phyloP scores from a whole-genome alignment of 139 green algal genomes.

The Coelastrella sp. region DNA sequence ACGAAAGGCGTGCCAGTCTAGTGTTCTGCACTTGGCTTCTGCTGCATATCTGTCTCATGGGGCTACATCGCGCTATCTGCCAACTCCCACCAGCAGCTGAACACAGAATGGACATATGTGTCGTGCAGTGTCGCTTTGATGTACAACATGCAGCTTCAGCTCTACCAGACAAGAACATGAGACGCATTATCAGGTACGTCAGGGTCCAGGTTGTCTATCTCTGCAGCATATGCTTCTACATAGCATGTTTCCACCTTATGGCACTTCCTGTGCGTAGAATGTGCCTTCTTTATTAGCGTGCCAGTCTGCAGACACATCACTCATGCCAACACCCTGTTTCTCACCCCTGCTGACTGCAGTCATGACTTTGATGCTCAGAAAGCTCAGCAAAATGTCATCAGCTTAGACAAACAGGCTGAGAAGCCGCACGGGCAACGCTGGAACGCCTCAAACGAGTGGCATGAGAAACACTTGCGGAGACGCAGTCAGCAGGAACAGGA shows the following conservation, averaged over 20 bases:
- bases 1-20: neutral
- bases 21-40: neutral
- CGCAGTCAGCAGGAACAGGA: constrained; percentile 1
- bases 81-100: neutral
- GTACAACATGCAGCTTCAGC: neutral
- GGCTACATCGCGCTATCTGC: neutral
- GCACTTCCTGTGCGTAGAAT: too few species aligned
- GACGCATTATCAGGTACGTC: constrained; percentile 40
- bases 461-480: neutral
- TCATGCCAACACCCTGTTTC: too few species aligned
- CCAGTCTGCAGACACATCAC: too few species aligned
- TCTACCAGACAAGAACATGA: neutral
- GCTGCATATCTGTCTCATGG: neutral
- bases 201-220: neutral
- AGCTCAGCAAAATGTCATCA: neutral
- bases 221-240: neutral
- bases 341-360: constrained; percentile 9
- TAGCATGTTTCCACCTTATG: too few species aligned
- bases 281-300: too few species aligned
- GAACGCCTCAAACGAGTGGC: constrained; percentile 8
- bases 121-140: neutral
- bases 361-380: constrained; percentile 13
- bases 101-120: neutral
- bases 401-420: constrained; percentile 2
- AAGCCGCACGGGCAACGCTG: constrained; percentile 30